These are phyloP conservation scores for Trichoderma atrobrunneum DNA, from an alignment of 2,329 filamentous ascomycete species.

Conservation along the genomic window DNA sequence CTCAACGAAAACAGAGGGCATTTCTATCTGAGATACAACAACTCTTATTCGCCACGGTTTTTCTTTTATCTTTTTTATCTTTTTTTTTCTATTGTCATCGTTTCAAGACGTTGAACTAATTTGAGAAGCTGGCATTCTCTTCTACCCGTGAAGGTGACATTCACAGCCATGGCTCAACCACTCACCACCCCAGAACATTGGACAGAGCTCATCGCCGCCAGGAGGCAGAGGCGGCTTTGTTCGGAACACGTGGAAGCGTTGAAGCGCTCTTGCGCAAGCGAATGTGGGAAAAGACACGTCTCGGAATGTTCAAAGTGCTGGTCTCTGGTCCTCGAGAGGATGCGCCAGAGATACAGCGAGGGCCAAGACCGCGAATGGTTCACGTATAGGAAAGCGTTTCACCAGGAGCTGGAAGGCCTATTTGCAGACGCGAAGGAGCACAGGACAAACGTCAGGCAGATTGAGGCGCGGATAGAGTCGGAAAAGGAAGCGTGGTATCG, in stretches of 20 bases:
- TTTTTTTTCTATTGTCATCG: too few species aligned
- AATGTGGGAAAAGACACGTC: slow-evolving; percentile 43
- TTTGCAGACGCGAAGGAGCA: slow-evolving; percentile 47
- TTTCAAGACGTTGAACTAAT: background rate
- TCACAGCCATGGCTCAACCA: slow-evolving; percentile 4
- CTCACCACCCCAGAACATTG: slow-evolving; percentile 38
- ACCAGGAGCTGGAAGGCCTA: slow-evolving; percentile 48
- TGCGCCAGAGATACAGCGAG: slow-evolving; percentile 40
- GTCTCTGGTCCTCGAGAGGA: slow-evolving; percentile 44
- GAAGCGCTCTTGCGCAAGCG: slow-evolving; percentile 40
- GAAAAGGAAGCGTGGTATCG: slow-evolving; percentile 56
- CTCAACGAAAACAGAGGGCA: background rate
- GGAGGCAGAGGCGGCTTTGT: slow-evolving; percentile 36
- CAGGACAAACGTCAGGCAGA: slow-evolving; percentile 41
- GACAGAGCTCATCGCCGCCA: slow-evolving; percentile 37
- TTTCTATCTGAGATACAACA: background rate
- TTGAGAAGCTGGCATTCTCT: background rate
- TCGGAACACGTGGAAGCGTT: slow-evolving; percentile 42
- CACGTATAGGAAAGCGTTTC: slow-evolving; percentile 45
- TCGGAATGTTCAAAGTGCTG: slow-evolving; percentile 50
- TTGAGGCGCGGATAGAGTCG: slow-evolving; percentile 50
- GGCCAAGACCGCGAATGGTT: slow-evolving; percentile 49
- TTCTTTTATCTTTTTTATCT: background rate
- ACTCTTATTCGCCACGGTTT: background rate
- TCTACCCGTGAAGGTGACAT: background rate